These are phyloP conservation scores for Coniferiporia weirii DNA, from an alignment of 1,284 basidiomycete genomes.

Conservation along the genomic window DNA sequence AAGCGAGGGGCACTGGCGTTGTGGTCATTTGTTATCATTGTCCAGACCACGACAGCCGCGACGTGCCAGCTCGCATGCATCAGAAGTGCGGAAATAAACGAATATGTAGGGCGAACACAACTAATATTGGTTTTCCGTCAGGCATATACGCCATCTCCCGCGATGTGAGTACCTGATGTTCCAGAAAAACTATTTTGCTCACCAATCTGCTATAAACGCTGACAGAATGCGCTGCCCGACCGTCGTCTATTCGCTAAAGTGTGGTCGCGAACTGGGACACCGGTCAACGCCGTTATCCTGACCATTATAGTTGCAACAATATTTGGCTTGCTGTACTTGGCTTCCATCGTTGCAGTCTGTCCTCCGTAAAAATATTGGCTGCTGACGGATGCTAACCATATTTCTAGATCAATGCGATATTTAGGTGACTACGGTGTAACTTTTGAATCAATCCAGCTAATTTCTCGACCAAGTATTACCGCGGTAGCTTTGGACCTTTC, in stretches of 20 bases:
- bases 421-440: slow-evolving; percentile 14
- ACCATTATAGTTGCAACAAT: slow-evolving; percentile 22
- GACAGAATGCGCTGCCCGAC: slow-evolving; percentile 22
- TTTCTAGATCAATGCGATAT: slow-evolving; percentile 21
- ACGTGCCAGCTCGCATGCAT: slow-evolving; percentile 22
- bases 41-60: slow-evolving; percentile 20
- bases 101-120: background rate
- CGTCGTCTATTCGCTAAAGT: slow-evolving; percentile 19
- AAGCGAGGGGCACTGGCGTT: slow-evolving; percentile 19
- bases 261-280: slow-evolving; percentile 20
- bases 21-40: slow-evolving; percentile 22
- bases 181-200: background rate
- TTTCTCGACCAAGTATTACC: slow-evolving; percentile 17
- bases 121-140: background rate
- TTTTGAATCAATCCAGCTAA: background rate
- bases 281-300: slow-evolving; percentile 23
- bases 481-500: slow-evolving; percentile 22
- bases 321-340: slow-evolving; percentile 24
- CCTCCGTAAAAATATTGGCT: background rate
- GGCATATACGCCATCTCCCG: slow-evolving; percentile 22
- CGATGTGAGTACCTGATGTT: slow-evolving; percentile 15
- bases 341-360: slow-evolving; percentile 21
- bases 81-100: slow-evolving; percentile 13
- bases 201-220: background rate
- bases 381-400: background rate